Percentiles rank a stretch among this genome's conserved stretches.
Conservation (phyloP, 1,139 yeast genomes). For the Geotrichum citri-aurantii region DNA sequence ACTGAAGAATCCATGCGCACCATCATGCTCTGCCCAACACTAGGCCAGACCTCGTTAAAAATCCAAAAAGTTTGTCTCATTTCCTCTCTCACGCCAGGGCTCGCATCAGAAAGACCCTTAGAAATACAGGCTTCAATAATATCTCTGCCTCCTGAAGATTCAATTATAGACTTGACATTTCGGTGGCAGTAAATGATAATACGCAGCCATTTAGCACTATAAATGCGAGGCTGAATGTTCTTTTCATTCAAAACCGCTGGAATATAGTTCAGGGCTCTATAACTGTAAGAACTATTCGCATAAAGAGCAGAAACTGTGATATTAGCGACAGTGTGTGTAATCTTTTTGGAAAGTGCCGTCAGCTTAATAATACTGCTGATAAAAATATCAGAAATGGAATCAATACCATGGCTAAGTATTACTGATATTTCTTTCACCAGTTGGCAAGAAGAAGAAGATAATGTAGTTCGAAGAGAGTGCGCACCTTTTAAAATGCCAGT, state of each 20-base stretch:
- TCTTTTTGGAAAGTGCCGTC: conserved; percentile 70
- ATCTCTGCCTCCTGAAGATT: conserved; percentile 41
- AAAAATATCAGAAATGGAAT: conserved; percentile 56
- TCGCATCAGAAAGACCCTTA: conserved; percentile 71
- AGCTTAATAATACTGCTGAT: conserved; percentile 55
- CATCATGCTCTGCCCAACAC: conserved; percentile 37
- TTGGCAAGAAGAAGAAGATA: conserved; percentile 71
- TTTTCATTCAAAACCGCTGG: conserved; percentile 56
- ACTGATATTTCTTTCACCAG: conserved; percentile 68
- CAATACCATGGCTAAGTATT: conserved; percentile 47
- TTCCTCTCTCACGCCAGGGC: conserved; percentile 70
- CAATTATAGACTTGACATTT: conserved; percentile 32
- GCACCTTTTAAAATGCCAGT: conserved; percentile 68
- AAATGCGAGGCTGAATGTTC: conserved; percentile 62
- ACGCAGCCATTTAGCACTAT: conserved; percentile 66
- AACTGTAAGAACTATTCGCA: conserved; percentile 48
- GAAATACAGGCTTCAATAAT: conserved; percentile 48
- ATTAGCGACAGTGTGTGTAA: conserved; percentile 72
- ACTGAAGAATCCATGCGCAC: conserved; percentile 44
- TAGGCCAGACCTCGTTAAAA: conserved; percentile 47
- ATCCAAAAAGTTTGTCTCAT: conserved; percentile 76
- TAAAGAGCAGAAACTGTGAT: conserved; percentile 59
- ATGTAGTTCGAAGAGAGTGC: conserved; percentile 73
- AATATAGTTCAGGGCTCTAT: conserved; percentile 52
- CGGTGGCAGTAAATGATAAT: conserved; percentile 42